Conservation (phyloP, 2,329 filamentous ascomycete genomes). For the Corynespora cassiicola region DNA sequence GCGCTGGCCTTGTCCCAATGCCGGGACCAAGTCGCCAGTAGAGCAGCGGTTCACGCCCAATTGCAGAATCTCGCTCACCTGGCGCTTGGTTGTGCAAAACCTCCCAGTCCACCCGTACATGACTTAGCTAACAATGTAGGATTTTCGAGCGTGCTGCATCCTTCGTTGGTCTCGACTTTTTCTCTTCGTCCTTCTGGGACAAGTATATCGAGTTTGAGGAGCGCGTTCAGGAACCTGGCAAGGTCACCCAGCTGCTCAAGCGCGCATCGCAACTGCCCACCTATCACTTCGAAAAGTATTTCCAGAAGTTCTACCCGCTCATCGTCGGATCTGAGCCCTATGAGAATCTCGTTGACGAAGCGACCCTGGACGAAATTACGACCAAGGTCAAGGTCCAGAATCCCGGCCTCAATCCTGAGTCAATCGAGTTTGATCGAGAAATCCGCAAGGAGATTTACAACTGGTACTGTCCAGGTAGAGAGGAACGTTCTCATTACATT, state of each 20-base stretch:
- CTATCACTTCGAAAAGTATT: slow-evolving; percentile 95
- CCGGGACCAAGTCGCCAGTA: too few species aligned
- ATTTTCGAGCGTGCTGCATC: slow-evolving; percentile 89
- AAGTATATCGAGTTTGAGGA: slow-evolving; percentile 98
- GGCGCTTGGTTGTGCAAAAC: too few species aligned
- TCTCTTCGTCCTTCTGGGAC: slow-evolving; percentile 97
- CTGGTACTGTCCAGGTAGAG: too few species aligned
- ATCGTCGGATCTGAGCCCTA: slow-evolving; percentile 72
- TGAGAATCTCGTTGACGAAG: slow-evolving; percentile 72
- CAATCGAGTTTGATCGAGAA: slow-evolving; percentile 83
- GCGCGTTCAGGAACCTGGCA: slow-evolving; percentile 63
- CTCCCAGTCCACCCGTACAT: too few species aligned
- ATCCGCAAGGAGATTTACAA: slow-evolving; percentile 80
- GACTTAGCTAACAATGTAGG: slow-evolving; percentile 58
- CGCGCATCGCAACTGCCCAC: slow-evolving; percentile 89
- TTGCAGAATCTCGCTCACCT: too few species aligned
- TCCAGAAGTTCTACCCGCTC: slow-evolving; percentile 83
- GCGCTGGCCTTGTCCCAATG: too few species aligned
- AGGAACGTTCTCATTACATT: too few species aligned
- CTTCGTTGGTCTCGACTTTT: slow-evolving; percentile 88
- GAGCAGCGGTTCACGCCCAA: too few species aligned
- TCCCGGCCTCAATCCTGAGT: slow-evolving; percentile 59
- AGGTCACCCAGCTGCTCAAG: slow-evolving; percentile 81
- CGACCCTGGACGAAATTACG: slow-evolving; percentile 72
- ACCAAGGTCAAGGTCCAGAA: slow-evolving; percentile 74